Base-by-base conservation (phyloP, 1,284 basidiomycete genomes). In the Pascua guehoae region DNA sequence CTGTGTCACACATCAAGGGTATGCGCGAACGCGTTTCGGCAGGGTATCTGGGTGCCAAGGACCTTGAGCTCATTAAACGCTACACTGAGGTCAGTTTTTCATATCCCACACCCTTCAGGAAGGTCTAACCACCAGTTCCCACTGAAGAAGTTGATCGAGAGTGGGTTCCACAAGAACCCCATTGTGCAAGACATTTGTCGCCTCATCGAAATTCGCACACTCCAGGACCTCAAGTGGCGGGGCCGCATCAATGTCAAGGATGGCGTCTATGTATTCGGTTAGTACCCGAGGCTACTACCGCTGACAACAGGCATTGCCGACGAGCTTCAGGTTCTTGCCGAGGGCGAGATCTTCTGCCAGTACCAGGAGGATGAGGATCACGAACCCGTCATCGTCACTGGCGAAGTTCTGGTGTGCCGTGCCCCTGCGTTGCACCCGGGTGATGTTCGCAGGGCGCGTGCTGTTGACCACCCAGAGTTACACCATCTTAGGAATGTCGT, bases 181-280 rank as follows among this genome's bases (percentile, higher is more conserved):
- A 57, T 76, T 18, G 58, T 78, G 10, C 62, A 64, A 8, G 77
- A 77, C 54, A 58, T 77, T 4, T 58, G 63, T n/a, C 56, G 57
- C 9, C 71, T 77, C 39, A 64, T 77, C 42, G 71, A 76, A 55
- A 66, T 67, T 17, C 58, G 71, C 15, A 63, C 70, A 37, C 64
- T 77, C 0, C 70, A 72, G 57, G 77, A 77, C 46, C 68, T 77
- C n/a, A 75, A 75, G 60, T 77, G 76, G 76, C 63, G 72, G 15
- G 75, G 73, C 1, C 65, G 76, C 2, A 61, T 77, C 16, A 61
- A 66, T 18, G 54, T 78, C 5, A 52, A 68, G 1, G 57, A 58
- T 18, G 74, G 73, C 3, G 75, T 73, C 1, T 78, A 69, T 51
- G 53, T 76, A 16, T 76, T 76, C 39, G 73, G 73, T 72, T 32